A percentile compares a stretch with the other conserved stretches of the same genome.
Evolutionary conservation across 495 filamentous ascomycete species (phyloP).

Genomic region (Polyplosphaeria fusca): DNA sequence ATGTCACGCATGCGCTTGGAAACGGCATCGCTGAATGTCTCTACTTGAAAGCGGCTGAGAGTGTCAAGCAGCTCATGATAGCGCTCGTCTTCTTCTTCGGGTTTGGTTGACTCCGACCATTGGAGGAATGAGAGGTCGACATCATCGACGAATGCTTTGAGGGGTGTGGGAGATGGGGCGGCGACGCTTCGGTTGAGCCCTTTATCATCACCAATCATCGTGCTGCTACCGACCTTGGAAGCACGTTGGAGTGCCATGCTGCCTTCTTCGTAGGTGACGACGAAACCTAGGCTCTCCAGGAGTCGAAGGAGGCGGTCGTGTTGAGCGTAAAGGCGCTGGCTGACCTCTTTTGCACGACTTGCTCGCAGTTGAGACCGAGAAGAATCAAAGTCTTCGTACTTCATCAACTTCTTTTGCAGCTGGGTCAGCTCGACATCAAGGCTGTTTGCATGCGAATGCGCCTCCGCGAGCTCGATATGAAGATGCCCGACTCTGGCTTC

Average conservation of each 20-base stretch:
- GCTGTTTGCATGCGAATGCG: constrained; percentile 60
- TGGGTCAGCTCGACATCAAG: constrained; percentile 61
- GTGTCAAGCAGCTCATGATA: constrained; percentile 69
- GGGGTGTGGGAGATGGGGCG: constrained; percentile 28
- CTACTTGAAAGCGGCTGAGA: constrained; percentile 73
- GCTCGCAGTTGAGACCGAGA: constrained; percentile 61
- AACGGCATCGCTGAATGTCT: constrained; percentile 75
- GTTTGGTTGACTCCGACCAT: constrained; percentile 71
- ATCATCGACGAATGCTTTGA: constrained; percentile 44
- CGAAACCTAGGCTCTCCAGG: constrained; percentile 80
- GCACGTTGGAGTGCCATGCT: constrained; percentile 72
- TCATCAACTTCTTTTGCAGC: constrained; percentile 53
- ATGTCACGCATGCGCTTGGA: constrained; percentile 85
- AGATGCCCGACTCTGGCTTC: constrained; percentile 60
- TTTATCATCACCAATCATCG: constrained; percentile 48
- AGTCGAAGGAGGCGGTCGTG: constrained; percentile 73
- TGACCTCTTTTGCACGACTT: constrained; percentile 71
- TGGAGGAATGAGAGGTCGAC: constrained; percentile 66
- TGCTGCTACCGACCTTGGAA: constrained; percentile 62
- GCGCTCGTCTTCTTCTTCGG: constrained; percentile 62
- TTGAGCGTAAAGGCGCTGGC: constrained; percentile 71
- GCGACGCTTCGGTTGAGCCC: constrained; percentile 40
- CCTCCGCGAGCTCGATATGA: constrained; percentile 62
- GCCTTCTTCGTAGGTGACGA: constrained; percentile 68
- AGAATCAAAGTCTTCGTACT: constrained; percentile 44